Evolutionary conservation across 192 early-diverging fungal genomes (phyloP).

Genomic region (Allomyces macrogynus): DNA sequence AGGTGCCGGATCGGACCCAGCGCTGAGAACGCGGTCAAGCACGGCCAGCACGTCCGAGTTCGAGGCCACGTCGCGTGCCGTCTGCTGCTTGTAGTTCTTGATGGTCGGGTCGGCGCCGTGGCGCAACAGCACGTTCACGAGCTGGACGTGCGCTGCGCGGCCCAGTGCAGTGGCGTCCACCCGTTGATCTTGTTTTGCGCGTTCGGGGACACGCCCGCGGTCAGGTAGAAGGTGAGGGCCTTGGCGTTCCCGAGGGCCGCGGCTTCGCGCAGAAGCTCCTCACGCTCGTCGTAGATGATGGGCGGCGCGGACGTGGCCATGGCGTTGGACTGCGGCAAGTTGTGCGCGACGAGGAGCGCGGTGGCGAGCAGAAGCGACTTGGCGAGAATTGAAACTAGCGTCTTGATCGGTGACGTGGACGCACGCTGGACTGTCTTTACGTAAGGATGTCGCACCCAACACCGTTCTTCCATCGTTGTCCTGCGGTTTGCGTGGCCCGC

Average conservation of each 20-base stretch:
- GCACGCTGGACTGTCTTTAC: no score
- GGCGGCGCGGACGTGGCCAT: neutral
- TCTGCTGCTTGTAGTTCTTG: constrained; percentile 36
- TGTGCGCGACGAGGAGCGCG: no score
- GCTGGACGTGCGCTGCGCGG: constrained; percentile 31
- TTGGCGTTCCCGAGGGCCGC: constrained; percentile 52
- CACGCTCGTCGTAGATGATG: neutral
- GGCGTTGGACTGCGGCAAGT: no score
- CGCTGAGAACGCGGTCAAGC: neutral
- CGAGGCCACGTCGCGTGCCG: constrained; percentile 33
- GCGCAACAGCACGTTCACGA: constrained; percentile 36
- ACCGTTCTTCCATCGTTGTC: no score
- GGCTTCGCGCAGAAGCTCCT: constrained; percentile 12
- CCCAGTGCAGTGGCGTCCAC: constrained; percentile 60
- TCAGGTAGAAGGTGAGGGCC: constrained; percentile 38
- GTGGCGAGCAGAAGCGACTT: no score
- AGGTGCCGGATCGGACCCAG: no score
- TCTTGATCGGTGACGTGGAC: no score
- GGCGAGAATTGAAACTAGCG: no score
- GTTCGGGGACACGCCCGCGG: constrained; percentile 43
- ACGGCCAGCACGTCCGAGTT: neutral
- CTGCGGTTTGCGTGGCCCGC: no score
- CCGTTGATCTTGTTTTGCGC: constrained; percentile 50
- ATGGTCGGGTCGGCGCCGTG: constrained; percentile 37
- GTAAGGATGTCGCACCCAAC: no score